Evolutionary conservation across 768 basidiomycete genomes (phyloP), one percentile per base, ranked within the genome.

Genomic region (Tricholoma furcatifolium): DNA sequence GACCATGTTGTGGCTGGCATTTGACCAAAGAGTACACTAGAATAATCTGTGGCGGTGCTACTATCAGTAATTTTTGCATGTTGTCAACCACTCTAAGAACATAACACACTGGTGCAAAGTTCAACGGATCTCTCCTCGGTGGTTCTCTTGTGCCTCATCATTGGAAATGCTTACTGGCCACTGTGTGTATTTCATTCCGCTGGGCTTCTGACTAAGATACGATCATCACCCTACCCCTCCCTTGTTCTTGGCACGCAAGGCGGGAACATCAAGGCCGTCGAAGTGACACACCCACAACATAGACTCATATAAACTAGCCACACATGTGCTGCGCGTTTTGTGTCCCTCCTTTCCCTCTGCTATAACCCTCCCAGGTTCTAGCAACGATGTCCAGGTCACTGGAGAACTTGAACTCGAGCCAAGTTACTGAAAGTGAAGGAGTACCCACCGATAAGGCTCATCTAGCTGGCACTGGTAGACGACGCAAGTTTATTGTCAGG

Each of bases 401-500:
- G 27, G 27, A 27, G 27, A 27, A 27, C 27, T 27, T 27, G 27
- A 7, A 27, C 27, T 7, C 27, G 7, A 27, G 27, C 27, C 27
- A 27, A n/a, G n/a, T n/a, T n/a, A n/a, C n/a, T n/a, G n/a, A n/a
- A n/a, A n/a, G n/a, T n/a, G n/a, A n/a, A 27, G 27, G 27, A 27
- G 7, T 27, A 7, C 27, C 27, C 3, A 7, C 7, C 3, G 27
- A 27, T 9, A 42, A 62, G 42, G 60, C 67, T 9, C 52, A 71
- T 24, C 69, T 74, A 50, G 69, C 69, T 55, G 64, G 61, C 11
- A 43, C 44, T 17, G 24, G 51, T 57, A 61, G 44, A 47, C 61
- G 55, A 52, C 67, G 63, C 45, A 85, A 80, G 65, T 74, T 65
- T 62, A 80, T 87, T 55, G 86, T 87, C 55, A 60, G 84, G 76